Percentiles rank a stretch among this genome's conserved stretches.
Conservation (phyloP, 805 yeast species). For the Metschnikowia peoriensis region DNA sequence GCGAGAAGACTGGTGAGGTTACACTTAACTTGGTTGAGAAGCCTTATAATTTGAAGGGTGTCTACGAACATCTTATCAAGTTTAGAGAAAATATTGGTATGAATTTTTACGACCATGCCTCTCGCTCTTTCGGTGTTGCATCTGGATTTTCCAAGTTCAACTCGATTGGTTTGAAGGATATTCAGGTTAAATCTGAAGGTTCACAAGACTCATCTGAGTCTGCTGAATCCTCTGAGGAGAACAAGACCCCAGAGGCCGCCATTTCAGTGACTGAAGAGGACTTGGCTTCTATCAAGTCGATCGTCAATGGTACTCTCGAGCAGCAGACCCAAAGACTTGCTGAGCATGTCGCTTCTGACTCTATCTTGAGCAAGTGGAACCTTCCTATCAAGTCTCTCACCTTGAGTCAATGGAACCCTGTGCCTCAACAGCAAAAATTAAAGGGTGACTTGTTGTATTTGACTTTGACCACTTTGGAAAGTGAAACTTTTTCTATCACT, state of each 20-base stretch:
- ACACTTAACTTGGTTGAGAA: conserved; percentile 48
- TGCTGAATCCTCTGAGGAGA: conserved; percentile 12
- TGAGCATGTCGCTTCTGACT: conserved; percentile 26
- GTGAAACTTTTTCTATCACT: conserved; percentile 75
- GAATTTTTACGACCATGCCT: conserved; percentile 43
- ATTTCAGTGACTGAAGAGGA: conserved; percentile 31
- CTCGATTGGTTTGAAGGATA: conserved; percentile 37
- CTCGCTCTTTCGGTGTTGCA: conserved; percentile 39
- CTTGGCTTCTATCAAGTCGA: conserved; percentile 19
- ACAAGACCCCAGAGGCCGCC: conserved; percentile 6
- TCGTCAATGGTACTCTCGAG: conserved; percentile 8
- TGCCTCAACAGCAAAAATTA: conserved; percentile 56
- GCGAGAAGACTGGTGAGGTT: conserved; percentile 26
- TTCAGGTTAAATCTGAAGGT: conserved; percentile 16
- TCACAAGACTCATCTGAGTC: conserved; percentile 2
- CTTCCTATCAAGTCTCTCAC: conserved; percentile 56
- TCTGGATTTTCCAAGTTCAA: conserved; percentile 53
- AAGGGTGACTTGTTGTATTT: conserved; percentile 83
- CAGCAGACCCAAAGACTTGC: conserved; percentile 3
- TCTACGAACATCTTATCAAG: conserved; percentile 60
- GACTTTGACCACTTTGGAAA: conserved; percentile 73
- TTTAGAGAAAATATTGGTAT: conserved; percentile 62
- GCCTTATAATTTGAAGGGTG: conserved; percentile 59
- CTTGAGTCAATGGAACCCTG: conserved; percentile 85
- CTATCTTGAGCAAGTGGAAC: conserved; percentile 26